Base-by-base conservation (phyloP, 139 green algal genomes). In the Mychonastes homosphaera region DNA sequence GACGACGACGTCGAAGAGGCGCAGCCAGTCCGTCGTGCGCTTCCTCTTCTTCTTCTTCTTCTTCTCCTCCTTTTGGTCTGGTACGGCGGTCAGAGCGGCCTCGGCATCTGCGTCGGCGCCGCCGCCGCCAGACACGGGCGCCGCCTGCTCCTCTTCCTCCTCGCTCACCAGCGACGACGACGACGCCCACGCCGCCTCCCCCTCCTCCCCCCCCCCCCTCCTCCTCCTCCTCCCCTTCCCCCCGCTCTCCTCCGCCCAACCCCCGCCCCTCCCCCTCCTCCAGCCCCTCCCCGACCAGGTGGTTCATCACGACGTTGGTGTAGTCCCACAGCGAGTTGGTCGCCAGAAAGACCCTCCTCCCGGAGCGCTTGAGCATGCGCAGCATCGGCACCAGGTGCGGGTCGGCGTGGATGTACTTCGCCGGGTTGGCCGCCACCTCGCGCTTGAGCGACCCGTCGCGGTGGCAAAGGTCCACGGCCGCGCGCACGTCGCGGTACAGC, bases 251-350 rank as follows among this genome's bases (percentile, higher is more conserved):
- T 27, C 19, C 30, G 7, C 13, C 23, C 32, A 50, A 24, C 19
- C 16, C 10, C 62, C 38, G 38, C 7, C 30, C 23, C 51, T 30
- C n/a, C 51, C 29, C 21, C 30, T 28, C 30, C 32, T 15, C 23
- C 32, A 50, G 26, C 19, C 16, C 10, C 62, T n/a, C 66, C 29
- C 30, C 38, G 16, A 89, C 33, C 24, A 95, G 62, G 61, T 81
- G 95, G 73, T 96, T 97, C 91, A 98, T 98, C 23, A 96, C 89
- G n/a, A 98, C 84, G 61, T 94, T 77, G 13, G 90, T 95, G 86
- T 96, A 97, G 78, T 98, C 91, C 83, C 84, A 96, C 66, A 97
- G 67, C 29, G 58, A 80, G 81, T 98, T 98, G 63, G 91, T 98
- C 53, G 89, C 85, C 41, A 98, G 68, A 71, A 97, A 98, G 48